These are phyloP conservation scores for Lantana camara DNA, from an alignment of 257 asterid species.

Conservation along the genomic window DNA sequence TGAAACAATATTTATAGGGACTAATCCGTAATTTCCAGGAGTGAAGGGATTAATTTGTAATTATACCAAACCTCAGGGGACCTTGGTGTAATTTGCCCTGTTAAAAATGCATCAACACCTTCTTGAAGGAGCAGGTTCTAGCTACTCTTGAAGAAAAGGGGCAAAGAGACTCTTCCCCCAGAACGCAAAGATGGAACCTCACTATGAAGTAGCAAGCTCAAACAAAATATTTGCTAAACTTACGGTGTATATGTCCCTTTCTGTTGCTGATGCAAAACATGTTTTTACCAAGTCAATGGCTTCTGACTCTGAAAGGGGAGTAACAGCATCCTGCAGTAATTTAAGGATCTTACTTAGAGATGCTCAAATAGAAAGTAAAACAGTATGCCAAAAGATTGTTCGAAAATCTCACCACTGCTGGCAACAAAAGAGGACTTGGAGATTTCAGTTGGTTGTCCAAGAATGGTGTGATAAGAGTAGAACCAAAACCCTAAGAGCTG, in stretches of 20 bases:
- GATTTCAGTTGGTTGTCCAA: conserved; percentile 83
- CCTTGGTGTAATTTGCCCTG: too few relatives aligned
- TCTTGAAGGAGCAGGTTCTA: not conserved
- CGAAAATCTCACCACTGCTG: conserved; percentile 40
- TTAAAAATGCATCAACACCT: not conserved
- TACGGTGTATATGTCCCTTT: conserved; percentile 81
- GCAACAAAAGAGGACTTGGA: conserved; percentile 62
- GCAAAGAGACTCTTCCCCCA: not conserved
- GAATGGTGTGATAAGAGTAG: conserved; percentile 92
- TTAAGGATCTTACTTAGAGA: conserved; percentile 1
- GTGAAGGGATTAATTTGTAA: too few relatives aligned
- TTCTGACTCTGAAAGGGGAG: conserved; percentile 80
- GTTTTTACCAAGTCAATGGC: conserved; percentile 88
- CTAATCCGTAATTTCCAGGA: too few relatives aligned
- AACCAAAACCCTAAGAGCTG: conserved; percentile 96
- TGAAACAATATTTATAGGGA: too few relatives aligned
- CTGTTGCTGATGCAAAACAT: conserved; percentile 82
- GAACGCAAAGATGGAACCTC: too few relatives aligned
- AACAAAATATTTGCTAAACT: conserved; percentile 24
- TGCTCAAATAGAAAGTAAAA: not conserved
- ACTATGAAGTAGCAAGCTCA: not conserved
- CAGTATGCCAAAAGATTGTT: not conserved
- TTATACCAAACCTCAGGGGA: too few relatives aligned
- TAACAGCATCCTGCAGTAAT: conserved; percentile 57
- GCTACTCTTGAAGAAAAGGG: not conserved